Base-by-base conservation (phyloP, 1,284 basidiomycete genomes). In the Mycosarcoma mackinlayi region DNA sequence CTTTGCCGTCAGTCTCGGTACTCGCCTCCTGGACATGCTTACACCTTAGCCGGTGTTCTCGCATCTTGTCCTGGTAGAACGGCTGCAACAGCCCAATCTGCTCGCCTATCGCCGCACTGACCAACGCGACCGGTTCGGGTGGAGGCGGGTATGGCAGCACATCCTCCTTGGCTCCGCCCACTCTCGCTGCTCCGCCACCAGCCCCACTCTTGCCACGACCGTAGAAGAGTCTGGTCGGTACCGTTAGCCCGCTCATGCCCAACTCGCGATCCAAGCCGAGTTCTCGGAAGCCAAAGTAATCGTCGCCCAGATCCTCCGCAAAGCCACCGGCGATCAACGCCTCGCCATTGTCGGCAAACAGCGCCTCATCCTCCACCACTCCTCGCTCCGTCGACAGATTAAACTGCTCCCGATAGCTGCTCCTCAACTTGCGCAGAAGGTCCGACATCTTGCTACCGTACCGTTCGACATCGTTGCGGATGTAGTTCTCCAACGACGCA, bases 251-350 rank as follows among this genome's bases (percentile, higher is more conserved):
- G 1, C 89, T 87, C 66, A 94, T 84, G n/a, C 92, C 92, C 53
- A 92, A 86, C 81, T 97, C 94, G 40, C 87, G 87, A 47, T 93
- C 93, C 56, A 98, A 92, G 19, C 94, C 94, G 38, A 94, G 84
- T 79, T 92, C 93, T 52, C 88, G 87, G 27, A 97, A 86, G 18
- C 94, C 94, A 30, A 98, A 88, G 84, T 94, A 96, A 83, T 98
- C 94, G 76, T 96, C 94, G 33, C 93, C 94, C 16, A 95, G 87
- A 21, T 89, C 87, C 52, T 92, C 91, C 0, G 92, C 90, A 82
- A 94, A 94, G 70, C 91, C 90, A 52, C 94, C 93, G 90, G 75
- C 91, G 86, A 77, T 90, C 85, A 77, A 87, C 88, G 77, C 90
- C 52, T 85, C 88, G 14, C 89, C 89, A 65, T 93, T 89, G 48